These are phyloP conservation scores for Wickerhamiella hasegawae DNA, from an alignment of 805 yeast genomes.

Conservation along the genomic window DNA sequence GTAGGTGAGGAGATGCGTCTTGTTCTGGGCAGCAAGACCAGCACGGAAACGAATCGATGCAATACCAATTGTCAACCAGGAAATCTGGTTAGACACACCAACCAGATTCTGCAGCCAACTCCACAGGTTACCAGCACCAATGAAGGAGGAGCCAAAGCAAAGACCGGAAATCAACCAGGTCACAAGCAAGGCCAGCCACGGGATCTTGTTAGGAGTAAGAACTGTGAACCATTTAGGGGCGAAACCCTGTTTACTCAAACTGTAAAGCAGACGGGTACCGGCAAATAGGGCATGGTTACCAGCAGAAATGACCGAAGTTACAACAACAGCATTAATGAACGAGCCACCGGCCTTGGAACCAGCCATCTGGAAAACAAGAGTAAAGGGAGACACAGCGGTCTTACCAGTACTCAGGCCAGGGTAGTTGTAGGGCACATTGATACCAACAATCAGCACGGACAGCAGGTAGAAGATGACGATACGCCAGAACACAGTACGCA, in stretches of 20 bases:
- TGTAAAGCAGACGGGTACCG: conserved; percentile 46
- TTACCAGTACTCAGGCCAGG: conserved; percentile 27
- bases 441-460: conserved; percentile 39
- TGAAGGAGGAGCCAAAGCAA: conserved; percentile 42
- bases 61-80: conserved; percentile 42
- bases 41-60: conserved; percentile 39
- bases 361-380: conserved; percentile 28
- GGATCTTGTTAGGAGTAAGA: conserved; percentile 37
- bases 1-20: conserved; percentile 29
- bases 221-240: conserved; percentile 37
- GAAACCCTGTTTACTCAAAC: conserved; percentile 40
- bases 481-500: conserved; percentile 38
- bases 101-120: conserved; percentile 39
- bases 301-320: conserved; percentile 47
- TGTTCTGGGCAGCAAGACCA: conserved; percentile 27
- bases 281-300: conserved; percentile 51
- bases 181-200: conserved; percentile 28
- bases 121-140: conserved; percentile 37
- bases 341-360: conserved; percentile 33
- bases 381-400: conserved; percentile 32
- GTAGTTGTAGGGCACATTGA: conserved; percentile 42
- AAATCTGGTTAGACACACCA: conserved; percentile 49
- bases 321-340: conserved; percentile 41
- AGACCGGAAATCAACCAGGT: conserved; percentile 42
- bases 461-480: conserved; percentile 38